Evolutionary conservation across 495 filamentous ascomycete genomes (phyloP).

Genomic region (Penicillium bovifimosum): DNA sequence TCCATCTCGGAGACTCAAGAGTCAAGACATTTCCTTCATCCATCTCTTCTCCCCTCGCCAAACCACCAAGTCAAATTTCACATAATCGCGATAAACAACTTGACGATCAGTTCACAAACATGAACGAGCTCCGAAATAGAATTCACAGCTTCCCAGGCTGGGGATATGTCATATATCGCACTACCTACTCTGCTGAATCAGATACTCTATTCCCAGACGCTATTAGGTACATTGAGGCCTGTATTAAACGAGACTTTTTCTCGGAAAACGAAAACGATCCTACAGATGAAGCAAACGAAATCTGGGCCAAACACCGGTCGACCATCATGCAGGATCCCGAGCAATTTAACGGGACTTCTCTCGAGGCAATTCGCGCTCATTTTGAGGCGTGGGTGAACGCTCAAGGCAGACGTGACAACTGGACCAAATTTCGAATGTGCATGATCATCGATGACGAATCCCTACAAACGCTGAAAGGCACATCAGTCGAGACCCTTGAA

Average conservation of each 20-base stretch:
- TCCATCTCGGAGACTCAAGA: no score
- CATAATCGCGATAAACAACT: no score
- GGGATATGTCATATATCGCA: constrained; percentile 11
- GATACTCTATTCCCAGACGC: constrained; percentile 5
- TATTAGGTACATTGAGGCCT: constrained; percentile 9
- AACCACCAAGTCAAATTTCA: no score
- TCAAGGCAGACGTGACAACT: neutral
- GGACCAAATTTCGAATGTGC: constrained; percentile 4
- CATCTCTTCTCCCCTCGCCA: no score
- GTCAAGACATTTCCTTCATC: no score
- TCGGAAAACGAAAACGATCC: neutral
- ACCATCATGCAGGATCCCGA: constrained; percentile 7
- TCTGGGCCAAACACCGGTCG: constrained; percentile 6
- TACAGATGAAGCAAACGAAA: neutral
- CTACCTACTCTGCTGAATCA: constrained; percentile 11
- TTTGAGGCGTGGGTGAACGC: constrained; percentile 11
- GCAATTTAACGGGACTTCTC: constrained; percentile 5
- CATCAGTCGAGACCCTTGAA: neutral
- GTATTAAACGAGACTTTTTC: neutral
- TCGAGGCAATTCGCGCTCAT: constrained; percentile 12
- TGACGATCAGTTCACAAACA: neutral
- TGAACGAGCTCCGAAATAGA: constrained; percentile 7
- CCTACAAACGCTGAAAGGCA: constrained; percentile 1
- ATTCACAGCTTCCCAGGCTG: constrained; percentile 5
- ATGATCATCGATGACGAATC: constrained; percentile 9